Evolutionary conservation across 2,329 filamentous ascomycete species (phyloP).

Genomic region (Ophiostoma triangulosporum): DNA sequence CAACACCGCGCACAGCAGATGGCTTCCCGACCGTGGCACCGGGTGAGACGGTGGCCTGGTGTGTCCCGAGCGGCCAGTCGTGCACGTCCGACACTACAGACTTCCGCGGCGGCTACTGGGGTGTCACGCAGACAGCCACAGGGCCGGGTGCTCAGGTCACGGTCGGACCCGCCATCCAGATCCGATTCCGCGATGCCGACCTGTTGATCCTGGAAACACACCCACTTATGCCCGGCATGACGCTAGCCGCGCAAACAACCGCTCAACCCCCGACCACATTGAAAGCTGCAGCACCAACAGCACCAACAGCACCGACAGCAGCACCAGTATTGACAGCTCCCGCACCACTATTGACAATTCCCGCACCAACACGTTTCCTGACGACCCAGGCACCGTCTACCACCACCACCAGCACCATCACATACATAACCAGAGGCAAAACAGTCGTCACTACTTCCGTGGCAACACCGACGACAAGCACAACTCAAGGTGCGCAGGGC

Average conservation of each 20-base stretch:
- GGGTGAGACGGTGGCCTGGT: conserved; percentile 15
- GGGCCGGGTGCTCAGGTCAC: conserved; percentile 15
- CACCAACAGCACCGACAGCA: not conserved
- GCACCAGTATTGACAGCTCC: not conserved
- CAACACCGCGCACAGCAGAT: conserved; percentile 7
- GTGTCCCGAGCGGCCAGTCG: conserved; percentile 21
- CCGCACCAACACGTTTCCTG: not conserved
- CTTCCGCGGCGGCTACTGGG: conserved; percentile 27
- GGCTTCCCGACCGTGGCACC: conserved; percentile 12
- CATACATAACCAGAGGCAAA: not conserved
- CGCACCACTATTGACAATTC: not conserved
- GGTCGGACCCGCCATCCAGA: conserved; percentile 26
- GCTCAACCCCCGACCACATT: not conserved
- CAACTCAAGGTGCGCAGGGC: not conserved
- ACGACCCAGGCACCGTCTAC: not conserved
- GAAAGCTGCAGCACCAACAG: not conserved
- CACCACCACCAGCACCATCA: not conserved
- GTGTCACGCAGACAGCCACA: conserved; percentile 17
- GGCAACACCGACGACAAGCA: not conserved
- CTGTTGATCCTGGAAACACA: conserved; percentile 23
- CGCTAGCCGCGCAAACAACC: conserved; percentile 10
- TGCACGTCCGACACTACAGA: conserved; percentile 29
- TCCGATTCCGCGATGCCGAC: conserved; percentile 24
- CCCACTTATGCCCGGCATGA: conserved; percentile 22
- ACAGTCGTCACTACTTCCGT: not conserved